Conservation (phyloP, 78 protist species). For the Dictyostelium firmibasis region DNA sequence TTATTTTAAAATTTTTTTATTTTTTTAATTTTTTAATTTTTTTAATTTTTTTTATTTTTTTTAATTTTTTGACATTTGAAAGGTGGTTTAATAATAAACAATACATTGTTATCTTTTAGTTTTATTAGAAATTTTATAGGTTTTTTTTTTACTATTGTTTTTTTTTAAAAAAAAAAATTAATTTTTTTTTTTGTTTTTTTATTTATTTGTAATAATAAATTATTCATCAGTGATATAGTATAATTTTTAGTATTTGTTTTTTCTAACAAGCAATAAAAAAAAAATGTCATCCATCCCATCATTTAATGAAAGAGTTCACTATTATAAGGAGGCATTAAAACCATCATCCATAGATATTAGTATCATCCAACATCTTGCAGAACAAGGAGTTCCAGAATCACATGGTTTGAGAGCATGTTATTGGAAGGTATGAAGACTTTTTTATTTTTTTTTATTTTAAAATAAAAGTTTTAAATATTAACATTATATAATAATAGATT, state of each 20-base stretch:
- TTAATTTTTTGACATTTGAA: neutral
- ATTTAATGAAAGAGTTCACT: conserved; percentile 61
- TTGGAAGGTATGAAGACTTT: conserved; percentile 69
- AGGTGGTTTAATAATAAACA: neutral
- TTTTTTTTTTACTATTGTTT: too few species aligned
- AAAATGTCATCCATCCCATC: conserved; percentile 12
- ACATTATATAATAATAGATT: conserved; percentile 7
- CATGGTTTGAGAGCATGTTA: conserved; percentile 78
- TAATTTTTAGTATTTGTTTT: too few species aligned
- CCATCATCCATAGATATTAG: conserved; percentile 30
- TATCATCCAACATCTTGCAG: conserved; percentile 66
- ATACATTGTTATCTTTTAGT: too few species aligned
- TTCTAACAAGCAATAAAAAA: neutral
- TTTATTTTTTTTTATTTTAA: too few species aligned
- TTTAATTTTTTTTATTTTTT: too few species aligned
- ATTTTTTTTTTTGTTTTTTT: too few species aligned
- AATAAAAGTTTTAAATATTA: neutral
- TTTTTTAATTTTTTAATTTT: too few species aligned
- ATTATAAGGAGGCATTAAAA: conserved; percentile 66
- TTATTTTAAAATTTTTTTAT: too few species aligned
- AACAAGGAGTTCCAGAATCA: conserved; percentile 81
- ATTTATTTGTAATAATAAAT: too few species aligned
- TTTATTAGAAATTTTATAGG: neutral
- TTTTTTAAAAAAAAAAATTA: too few species aligned
- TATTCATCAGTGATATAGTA: too few species aligned